Base-by-base conservation (phyloP, 2,329 filamentous ascomycete species). In the Paradendryphiella salina region DNA sequence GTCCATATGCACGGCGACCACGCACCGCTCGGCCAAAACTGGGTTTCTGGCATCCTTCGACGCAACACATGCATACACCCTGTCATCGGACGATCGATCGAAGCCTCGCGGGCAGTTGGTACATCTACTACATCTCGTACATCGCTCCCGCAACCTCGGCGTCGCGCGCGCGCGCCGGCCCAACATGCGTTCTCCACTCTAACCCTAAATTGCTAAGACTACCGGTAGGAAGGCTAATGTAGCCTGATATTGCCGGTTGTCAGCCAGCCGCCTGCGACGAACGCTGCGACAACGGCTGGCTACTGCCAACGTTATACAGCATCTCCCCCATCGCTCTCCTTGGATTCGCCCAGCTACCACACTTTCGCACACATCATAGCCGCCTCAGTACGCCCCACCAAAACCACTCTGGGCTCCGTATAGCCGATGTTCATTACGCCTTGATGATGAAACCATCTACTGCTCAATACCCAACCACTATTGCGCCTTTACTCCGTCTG, bases 381-480 rank as follows among this genome's bases (percentile, higher is more conserved):
- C 3, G 36, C 36, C 8, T n/a, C n/a, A n/a, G n/a, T n/a, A n/a
- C n/a, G n/a, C n/a, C n/a, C n/a, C n/a, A n/a, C n/a, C n/a, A n/a
- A n/a, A n/a, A n/a, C n/a, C n/a, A n/a, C n/a, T n/a, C n/a, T n/a
- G n/a, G n/a, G n/a, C n/a, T n/a, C n/a, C n/a, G n/a, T n/a, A n/a
- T n/a, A n/a, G n/a, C n/a, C n/a, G n/a, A n/a, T n/a, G 53, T 46
- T 69, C 44, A 52, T 71, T 26, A 62, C 41, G 33, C 56, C 65
- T 21, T 69, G 66, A 54, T 38, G 56, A 10, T 66, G 63, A 14
- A 42, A 46, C 7, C 57, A 60, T 9, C 11, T 28, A 23, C 28
- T 21, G 5, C 14, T 37, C n/a, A n/a, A n/a, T n/a, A n/a, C n/a
- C n/a, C n/a, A n/a, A n/a, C n/a, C 21, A 23, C 21, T 23, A 7